Percentiles rank a stretch among this genome's conserved stretches.
Evolutionary conservation across 169 alveolate species (phyloP).

Genomic region (Eimeria praecox): DNA sequence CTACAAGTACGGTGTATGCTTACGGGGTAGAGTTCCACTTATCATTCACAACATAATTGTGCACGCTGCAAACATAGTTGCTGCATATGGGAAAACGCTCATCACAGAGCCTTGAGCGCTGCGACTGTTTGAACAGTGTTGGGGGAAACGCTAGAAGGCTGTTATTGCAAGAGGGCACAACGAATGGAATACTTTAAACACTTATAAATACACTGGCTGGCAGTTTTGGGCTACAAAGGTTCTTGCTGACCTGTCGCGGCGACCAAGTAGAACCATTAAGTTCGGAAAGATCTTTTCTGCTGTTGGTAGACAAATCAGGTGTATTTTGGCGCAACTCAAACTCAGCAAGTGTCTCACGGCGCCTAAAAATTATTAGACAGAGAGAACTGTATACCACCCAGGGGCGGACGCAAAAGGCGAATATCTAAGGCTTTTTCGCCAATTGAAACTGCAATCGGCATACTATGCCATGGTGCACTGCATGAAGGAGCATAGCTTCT

Average conservation of each 20-base stretch:
- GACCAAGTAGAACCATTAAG: too few species aligned
- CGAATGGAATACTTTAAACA: neutral
- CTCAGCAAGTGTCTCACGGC: neutral
- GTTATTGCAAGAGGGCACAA: neutral
- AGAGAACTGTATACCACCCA: neutral
- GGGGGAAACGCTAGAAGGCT: neutral
- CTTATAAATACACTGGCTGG: neutral
- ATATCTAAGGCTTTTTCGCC: neutral
- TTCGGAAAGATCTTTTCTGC: too few species aligned
- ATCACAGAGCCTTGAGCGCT: too few species aligned
- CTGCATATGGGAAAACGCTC: too few species aligned
- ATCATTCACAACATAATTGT: too few species aligned
- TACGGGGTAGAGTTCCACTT: too few species aligned
- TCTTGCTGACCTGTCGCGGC: neutral
- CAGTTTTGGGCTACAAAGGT: neutral
- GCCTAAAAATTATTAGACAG: neutral
- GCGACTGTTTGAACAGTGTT: too few species aligned
- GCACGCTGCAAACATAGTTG: too few species aligned
- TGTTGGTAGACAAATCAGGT: too few species aligned
- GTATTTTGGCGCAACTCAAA: too few species aligned
- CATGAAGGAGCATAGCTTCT: neutral
- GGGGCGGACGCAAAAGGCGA: neutral
- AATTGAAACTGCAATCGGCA: neutral
- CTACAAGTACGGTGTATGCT: too few species aligned
- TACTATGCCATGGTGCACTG: neutral